phyloP scores from a whole-genome alignment of 169 alveolate genomes.

The Cystoisospora suis region DNA sequence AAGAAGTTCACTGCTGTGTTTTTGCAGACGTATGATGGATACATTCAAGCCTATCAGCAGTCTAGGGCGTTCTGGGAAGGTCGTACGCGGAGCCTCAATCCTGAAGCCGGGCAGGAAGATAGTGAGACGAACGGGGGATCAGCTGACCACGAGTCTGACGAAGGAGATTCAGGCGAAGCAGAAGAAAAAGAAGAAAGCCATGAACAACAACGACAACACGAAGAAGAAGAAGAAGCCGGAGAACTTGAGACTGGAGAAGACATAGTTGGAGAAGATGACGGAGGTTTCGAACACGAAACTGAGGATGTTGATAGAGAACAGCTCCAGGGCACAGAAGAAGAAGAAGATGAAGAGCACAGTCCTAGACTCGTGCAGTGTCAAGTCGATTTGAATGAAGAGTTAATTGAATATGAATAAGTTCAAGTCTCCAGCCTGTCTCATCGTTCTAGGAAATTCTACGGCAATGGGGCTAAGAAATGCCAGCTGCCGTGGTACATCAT shows the following conservation, averaged over 20 bases:
- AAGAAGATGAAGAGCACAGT: not conserved
- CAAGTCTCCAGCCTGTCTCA: too few relatives aligned
- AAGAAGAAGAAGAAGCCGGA: not conserved
- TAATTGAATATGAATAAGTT: too few relatives aligned
- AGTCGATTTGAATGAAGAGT: too few relatives aligned
- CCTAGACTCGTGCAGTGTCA: too few relatives aligned
- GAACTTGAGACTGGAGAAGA: not conserved
- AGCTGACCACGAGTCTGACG: not conserved
- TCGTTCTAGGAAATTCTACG: too few relatives aligned
- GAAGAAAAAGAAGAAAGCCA: not conserved
- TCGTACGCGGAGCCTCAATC: not conserved
- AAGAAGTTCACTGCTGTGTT: too few relatives aligned
- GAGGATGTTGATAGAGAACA: not conserved
- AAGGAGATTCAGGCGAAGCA: not conserved
- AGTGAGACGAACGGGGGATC: not conserved
- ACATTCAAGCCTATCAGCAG: conserved; percentile 8
- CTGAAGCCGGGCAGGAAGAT: not conserved
- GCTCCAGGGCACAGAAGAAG: not conserved
- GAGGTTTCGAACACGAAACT: not conserved
- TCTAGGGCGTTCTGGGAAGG: not conserved
- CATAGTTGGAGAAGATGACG: not conserved
- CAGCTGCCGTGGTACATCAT: too few relatives aligned
- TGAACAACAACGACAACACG: not conserved
- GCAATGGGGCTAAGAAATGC: too few relatives aligned
- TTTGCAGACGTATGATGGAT: not conserved